A percentile compares a stretch with the other conserved stretches of the same genome.
phyloP scores from a whole-genome alignment of 1,284 basidiomycete species.

The Cutaneotrichosporon cavernicola region DNA sequence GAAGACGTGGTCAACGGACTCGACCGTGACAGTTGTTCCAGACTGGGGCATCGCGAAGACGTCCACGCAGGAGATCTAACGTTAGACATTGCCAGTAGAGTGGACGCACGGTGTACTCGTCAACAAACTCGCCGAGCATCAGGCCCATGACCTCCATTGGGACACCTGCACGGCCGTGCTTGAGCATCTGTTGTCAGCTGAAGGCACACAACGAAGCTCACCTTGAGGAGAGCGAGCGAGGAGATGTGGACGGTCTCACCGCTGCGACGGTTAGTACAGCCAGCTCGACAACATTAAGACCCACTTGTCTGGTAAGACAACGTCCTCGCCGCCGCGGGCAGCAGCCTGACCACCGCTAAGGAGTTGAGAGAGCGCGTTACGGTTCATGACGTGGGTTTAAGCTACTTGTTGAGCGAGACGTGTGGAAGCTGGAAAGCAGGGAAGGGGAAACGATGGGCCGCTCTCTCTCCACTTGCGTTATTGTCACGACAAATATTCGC shows the following conservation, averaged over 20 bases:
- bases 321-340: constrained; percentile 36
- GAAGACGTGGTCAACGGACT: constrained; percentile 99
- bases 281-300: constrained; percentile 19
- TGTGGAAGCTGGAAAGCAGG: neutral
- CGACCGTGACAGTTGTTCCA: constrained; percentile 96
- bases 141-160: constrained; percentile 99
- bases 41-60: constrained; percentile 99
- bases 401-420: neutral
- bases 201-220: constrained; percentile 35
- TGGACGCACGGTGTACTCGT: constrained; percentile 83
- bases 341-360: constrained; percentile 15
- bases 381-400: constrained; percentile 14
- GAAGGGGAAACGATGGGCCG: neutral
- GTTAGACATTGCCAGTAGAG: neutral
- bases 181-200: constrained; percentile 77
- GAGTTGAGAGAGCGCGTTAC: constrained; percentile 12
- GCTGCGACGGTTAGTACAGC: constrained; percentile 54
- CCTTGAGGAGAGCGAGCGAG: constrained; percentile 88
- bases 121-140: constrained; percentile 98
- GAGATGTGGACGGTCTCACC: constrained; percentile 91
- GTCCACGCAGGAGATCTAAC: constrained; percentile 75
- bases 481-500: neutral
- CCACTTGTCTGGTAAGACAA: constrained; percentile 53
- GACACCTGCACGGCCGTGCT: constrained; percentile 97
- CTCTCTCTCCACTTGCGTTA: neutral